Base-by-base conservation (phyloP, 148 eudicot genomes). In the Vaccinium darrowii region DNA sequence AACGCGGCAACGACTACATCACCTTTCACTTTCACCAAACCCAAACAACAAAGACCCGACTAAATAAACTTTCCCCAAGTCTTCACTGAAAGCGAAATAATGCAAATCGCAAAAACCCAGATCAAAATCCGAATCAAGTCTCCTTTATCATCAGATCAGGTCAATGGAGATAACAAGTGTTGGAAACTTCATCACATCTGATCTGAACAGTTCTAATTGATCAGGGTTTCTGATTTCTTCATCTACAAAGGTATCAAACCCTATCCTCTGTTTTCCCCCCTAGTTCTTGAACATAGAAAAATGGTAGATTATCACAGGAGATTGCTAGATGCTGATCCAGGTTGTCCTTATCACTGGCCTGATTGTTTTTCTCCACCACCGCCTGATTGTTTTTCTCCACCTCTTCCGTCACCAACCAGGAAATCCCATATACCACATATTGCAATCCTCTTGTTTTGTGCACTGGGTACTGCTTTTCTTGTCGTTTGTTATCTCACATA, bases 391-490 rank as follows among this genome's bases (percentile, higher is more conserved):
- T 33, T 33, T 33, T 0, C 1, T 19, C 57, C 58, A 12, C 81
- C 12, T 39, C 72, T 16, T 74, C 87, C 73, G 0, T 87, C 87
- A 0, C 27, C 82, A 0, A 72, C 2, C 6, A 84, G n/a, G n/a
- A n/a, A 52, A 52, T 8, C 47, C 33, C 90, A 85, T 62, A 1
- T 89, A 13, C 87, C 86, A 0, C 84, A 88, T 0, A 83, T 81
- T 33, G 57, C 85, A 39, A 88, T 91, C 52, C 62, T 90, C 15
- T 73, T 86, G 27, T 84, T 89, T 1, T 89, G 90, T 78, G 78
- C 88, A 2, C 88, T 91, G 2, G 93, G 92, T 15, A 76, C 88
- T 27, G 87, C 92, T 1, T 86, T 90, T n/a, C 85, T 89, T 13
- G 72, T 91, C 21, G 81, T 92, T 25, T 27, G 87, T 2, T 90